Base-by-base conservation (phyloP, 495 filamentous ascomycete species). In the Sphaerosporella brunnea region DNA sequence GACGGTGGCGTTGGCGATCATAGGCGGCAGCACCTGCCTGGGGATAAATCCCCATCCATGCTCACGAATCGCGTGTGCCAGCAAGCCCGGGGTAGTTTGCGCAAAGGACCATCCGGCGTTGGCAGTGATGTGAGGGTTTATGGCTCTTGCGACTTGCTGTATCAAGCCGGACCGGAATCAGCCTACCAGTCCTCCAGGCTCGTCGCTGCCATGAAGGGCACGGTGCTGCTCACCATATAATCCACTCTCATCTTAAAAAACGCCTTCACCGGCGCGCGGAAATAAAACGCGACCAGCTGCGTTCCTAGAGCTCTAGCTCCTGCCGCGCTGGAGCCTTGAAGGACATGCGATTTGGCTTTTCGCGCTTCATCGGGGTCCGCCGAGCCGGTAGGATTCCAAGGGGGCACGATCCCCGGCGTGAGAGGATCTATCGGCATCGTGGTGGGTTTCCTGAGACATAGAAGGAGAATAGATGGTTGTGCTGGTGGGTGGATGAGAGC, bases 211-310 rank as follows among this genome's bases (percentile, higher is more conserved):
- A n/a, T n/a, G n/a, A n/a, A n/a, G n/a, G n/a, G 35, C 15, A 15
- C 9, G 25, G 24, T 69, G n/a, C n/a, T n/a, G n/a, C n/a, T n/a
- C n/a, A 78, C 75, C 73, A 79, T 75, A 51, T 80, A 93, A 69
- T 94, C 86, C 52, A 94, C 83, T 45, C 86, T 68, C 2, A 79
- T 84, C 44, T 81, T 73, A 62, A 94, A 88, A 62, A 94, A 94
- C 2, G 84, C 79, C 62, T 92, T 92, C 23, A 83, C 77, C 1
- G 86, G 86, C 1, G 83, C 82, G 49, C 86, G 68, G 55, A 93
- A 94, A 62, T 90, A 94, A 54, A 93, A 92, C 20, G 84, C 77
- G 35, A 93, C 69, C 39, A 79, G 62, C 54, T 86, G 82, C 2
- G 83, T 76, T 54, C 76, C 82, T 47, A 92, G 57, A 21, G 85